A percentile compares a stretch with the other conserved stretches of the same genome.
These are phyloP conservation scores for Oenanthe sinensis DNA, from an alignment of 129 eudicot genomes.

Conservation along the genomic window DNA sequence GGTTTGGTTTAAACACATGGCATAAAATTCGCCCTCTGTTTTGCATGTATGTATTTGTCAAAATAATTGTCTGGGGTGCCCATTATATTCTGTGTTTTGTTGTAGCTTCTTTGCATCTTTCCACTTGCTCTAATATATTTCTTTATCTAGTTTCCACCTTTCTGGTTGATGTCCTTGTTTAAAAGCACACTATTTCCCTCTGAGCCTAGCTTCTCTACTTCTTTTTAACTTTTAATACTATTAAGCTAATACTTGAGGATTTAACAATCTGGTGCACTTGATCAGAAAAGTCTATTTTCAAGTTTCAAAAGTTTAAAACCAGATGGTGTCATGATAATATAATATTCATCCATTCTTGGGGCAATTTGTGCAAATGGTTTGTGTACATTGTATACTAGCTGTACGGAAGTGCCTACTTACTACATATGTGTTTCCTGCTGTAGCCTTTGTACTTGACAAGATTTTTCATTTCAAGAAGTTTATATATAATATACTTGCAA, in stretches of 20 bases:
- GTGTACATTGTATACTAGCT: conserved; percentile 3
- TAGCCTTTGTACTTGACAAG: background rate
- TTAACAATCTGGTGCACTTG: conserved; percentile 4
- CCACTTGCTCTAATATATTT: conserved; percentile 9
- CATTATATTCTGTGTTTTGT: conserved; percentile 10
- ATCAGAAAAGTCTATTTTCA: background rate
- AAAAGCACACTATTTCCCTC: background rate
- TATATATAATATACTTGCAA: conserved; percentile 2
- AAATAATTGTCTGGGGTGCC: conserved; percentile 4
- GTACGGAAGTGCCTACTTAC: conserved; percentile 13
- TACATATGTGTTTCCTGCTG: conserved; percentile 11
- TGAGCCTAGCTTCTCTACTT: background rate
- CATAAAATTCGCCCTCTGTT: background rate
- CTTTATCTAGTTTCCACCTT: conserved; percentile 8
- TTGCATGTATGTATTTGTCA: background rate
- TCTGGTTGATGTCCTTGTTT: background rate
- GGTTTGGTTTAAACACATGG: background rate
- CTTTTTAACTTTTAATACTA: background rate
- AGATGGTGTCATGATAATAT: background rate
- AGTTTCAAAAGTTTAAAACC: conserved; percentile 1
- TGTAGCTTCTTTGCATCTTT: conserved; percentile 1
- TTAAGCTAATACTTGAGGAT: background rate
- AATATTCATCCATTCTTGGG: conserved; percentile 6
- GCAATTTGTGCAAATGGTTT: conserved; percentile 11
- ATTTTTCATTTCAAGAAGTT: conserved; percentile 1